Conservation (phyloP, 352 stramenopile genomes). For the Phytophthora palmivora region DNA sequence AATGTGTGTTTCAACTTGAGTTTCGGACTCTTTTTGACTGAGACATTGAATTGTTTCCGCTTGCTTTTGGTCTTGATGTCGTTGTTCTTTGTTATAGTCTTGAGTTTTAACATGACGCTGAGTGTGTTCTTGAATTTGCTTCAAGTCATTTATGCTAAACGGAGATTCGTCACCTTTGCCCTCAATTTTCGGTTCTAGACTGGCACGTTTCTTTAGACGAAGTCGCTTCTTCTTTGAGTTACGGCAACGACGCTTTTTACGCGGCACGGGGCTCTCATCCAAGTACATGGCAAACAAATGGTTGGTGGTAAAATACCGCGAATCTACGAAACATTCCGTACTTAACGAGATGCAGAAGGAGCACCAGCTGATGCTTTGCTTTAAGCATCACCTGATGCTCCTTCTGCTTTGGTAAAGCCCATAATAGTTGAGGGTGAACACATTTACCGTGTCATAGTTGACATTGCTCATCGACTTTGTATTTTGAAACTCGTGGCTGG, state of each 20-base stretch:
- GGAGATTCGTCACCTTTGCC: background rate
- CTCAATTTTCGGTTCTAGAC: slow-evolving; percentile 3
- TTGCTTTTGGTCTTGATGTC: background rate
- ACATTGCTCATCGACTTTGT: slow-evolving; percentile 36
- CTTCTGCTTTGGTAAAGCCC: too few species aligned
- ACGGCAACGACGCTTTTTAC: slow-evolving; percentile 16
- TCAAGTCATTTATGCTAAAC: background rate
- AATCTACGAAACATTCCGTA: slow-evolving; percentile 2
- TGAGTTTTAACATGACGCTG: background rate
- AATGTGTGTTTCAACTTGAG: background rate
- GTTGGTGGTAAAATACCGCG: slow-evolving; percentile 17
- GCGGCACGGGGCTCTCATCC: background rate
- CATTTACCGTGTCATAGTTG: too few species aligned
- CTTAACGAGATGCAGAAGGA: background rate
- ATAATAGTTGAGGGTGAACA: too few species aligned
- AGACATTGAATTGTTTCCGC: background rate
- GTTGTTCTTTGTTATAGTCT: background rate
- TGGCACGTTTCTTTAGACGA: slow-evolving; percentile 13
- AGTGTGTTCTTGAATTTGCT: background rate
- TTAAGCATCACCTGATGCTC: too few species aligned
- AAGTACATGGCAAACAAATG: slow-evolving; percentile 22
- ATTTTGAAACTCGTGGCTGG: slow-evolving; percentile 60
- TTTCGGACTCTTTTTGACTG: background rate
- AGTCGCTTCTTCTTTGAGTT: slow-evolving; percentile 25
- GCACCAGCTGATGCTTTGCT: background rate